Conservation (phyloP, 2,329 filamentous ascomycete species). For the Podosphaera leucotricha region DNA sequence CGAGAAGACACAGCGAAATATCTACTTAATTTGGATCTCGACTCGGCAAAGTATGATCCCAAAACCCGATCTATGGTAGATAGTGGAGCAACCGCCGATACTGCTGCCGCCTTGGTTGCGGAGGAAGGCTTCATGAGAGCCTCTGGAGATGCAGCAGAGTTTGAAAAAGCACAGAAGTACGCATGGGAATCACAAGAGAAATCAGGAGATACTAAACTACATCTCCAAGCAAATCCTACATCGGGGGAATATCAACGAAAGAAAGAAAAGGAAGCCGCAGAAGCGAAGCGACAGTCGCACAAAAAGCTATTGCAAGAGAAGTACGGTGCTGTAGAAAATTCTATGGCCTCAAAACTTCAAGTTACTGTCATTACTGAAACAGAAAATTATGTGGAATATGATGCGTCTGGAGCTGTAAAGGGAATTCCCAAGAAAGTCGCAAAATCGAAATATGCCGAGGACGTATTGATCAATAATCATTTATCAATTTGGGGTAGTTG, state of each 20-base stretch:
- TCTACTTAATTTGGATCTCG: constrained; percentile 76
- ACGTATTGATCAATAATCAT: constrained; percentile 77
- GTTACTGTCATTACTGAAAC: constrained; percentile 52
- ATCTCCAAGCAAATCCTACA: constrained; percentile 90
- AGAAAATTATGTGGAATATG: constrained; percentile 82
- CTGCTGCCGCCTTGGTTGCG: constrained; percentile 59
- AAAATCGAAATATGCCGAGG: constrained; percentile 81
- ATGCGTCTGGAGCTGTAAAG: constrained; percentile 73
- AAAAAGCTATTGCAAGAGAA: constrained; percentile 53
- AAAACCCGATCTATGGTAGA: constrained; percentile 86
- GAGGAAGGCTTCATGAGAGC: constrained; percentile 81
- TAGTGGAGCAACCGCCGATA: constrained; percentile 55
- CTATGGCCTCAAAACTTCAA: constrained; percentile 35
- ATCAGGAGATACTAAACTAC: constrained; percentile 52
- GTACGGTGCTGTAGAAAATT: constrained; percentile 48
- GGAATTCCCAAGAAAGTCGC: constrained; percentile 53
- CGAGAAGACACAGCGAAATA: constrained; percentile 97
- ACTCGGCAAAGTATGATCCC: constrained; percentile 93
- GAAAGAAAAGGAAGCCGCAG: constrained; percentile 52
- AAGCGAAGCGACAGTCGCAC: constrained; percentile 41
- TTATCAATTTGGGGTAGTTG: constrained; percentile 86
- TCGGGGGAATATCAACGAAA: constrained; percentile 68
- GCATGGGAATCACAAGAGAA: constrained; percentile 91
- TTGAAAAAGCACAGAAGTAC: constrained; percentile 69
- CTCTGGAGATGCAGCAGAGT: constrained; percentile 79